Conservation (phyloP, 768 basidiomycete species). For the Polyporus arcularius region DNA sequence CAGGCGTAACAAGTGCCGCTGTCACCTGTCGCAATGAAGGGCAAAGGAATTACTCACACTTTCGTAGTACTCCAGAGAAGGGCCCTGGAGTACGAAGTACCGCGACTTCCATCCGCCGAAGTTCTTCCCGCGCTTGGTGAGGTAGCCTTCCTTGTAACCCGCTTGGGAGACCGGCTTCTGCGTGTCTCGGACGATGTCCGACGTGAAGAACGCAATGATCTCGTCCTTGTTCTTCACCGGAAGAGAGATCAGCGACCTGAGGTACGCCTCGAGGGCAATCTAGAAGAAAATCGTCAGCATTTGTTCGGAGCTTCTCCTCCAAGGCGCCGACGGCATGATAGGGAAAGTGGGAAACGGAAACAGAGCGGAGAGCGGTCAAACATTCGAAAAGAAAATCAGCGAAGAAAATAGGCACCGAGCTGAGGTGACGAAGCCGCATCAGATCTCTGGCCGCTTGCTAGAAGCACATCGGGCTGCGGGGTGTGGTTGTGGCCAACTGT, state of each 20-base stretch:
- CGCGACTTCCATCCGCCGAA: conserved; percentile 98
- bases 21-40: conserved; percentile 3
- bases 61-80: conserved; percentile 93
- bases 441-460: conserved; percentile 3
- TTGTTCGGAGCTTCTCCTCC: conserved; percentile 3
- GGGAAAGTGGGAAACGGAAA: background rate
- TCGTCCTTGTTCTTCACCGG: conserved; percentile 88
- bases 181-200: conserved; percentile 79
- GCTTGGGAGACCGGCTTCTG: conserved; percentile 76
- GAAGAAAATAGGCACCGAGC: conserved; percentile 4
- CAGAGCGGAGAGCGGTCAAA: background rate
- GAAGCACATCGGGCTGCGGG: background rate
- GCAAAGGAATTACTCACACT: conserved; percentile 60
- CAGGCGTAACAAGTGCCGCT: background rate
- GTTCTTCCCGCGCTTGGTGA: conserved; percentile 95
- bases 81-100: conserved; percentile 91
- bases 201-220: conserved; percentile 89
- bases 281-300: conserved; percentile 31
- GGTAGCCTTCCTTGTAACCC: conserved; percentile 91
- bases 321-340: background rate
- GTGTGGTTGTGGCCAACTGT: background rate
- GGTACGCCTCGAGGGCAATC: conserved; percentile 81
- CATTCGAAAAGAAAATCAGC: background rate
- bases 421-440: conserved; percentile 2
- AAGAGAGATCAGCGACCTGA: conserved; percentile 79